These are phyloP conservation scores for Zelonia costaricensis DNA, from an alignment of 208 protist species.

Conservation along the genomic window DNA sequence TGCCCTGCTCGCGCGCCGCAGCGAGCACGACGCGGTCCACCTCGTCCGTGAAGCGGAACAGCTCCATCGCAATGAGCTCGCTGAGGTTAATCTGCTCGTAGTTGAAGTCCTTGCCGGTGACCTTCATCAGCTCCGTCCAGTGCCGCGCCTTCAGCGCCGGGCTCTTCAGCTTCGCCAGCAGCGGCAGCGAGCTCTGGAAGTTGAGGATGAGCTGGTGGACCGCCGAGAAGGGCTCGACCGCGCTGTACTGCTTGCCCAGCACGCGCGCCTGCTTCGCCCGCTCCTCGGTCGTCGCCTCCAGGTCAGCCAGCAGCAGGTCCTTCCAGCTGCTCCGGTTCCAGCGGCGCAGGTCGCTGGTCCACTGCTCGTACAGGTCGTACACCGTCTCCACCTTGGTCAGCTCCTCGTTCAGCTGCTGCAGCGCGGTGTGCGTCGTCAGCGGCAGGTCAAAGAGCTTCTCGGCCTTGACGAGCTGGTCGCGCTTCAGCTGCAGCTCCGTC, in stretches of 20 bases:
- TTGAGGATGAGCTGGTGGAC: constrained; percentile 94
- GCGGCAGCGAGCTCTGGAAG: constrained; percentile 96
- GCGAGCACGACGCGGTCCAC: constrained; percentile 95
- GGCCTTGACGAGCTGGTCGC: constrained; percentile 94
- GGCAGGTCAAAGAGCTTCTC: constrained; percentile 97
- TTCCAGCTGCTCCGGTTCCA: constrained; percentile 98
- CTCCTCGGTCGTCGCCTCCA: constrained; percentile 94
- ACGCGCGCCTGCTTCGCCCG: constrained; percentile 85
- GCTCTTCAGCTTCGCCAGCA: constrained; percentile 97
- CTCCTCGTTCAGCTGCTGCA: constrained; percentile 92
- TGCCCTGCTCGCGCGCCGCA: constrained; percentile 94
- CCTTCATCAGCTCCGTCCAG: constrained; percentile 97
- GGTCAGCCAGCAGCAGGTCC: constrained; percentile 95
- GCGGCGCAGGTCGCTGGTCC: constrained; percentile 84
- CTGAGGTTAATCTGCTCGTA: constrained; percentile 97
- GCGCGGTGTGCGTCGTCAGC: constrained; percentile 91
- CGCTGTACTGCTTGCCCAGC: constrained; percentile 85
- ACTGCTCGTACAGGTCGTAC: constrained; percentile 95
- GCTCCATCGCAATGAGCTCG: constrained; percentile 97
- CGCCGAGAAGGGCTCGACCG: constrained; percentile 83
- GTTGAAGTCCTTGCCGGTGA: constrained; percentile 95
- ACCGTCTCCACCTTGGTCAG: constrained; percentile 90
- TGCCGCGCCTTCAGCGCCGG: constrained; percentile 97
- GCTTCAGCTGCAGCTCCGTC: constrained; percentile 60
- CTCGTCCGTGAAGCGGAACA: constrained; percentile 93